phyloP scores from a whole-genome alignment of 257 asterid species.

The Gynochthodes officinalis region DNA sequence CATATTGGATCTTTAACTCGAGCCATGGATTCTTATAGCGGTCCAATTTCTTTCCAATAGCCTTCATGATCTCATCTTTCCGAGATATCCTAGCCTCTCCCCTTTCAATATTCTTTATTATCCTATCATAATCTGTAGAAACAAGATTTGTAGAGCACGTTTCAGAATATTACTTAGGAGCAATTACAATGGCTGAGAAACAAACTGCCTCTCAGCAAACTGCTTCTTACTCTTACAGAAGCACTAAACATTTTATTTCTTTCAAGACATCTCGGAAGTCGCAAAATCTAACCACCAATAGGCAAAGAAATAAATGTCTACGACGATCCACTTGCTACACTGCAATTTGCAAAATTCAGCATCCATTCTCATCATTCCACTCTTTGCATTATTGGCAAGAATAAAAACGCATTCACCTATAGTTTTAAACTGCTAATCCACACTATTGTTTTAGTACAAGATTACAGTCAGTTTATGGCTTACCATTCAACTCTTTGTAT shows the following conservation, averaged over 20 bases:
- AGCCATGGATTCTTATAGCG: constrained; percentile 98
- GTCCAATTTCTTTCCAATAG: constrained; percentile 90
- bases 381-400: neutral
- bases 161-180: neutral
- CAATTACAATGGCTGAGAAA: neutral
- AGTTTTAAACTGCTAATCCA: neutral
- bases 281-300: neutral
- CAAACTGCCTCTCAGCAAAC: no score
- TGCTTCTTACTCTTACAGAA: neutral
- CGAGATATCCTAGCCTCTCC: constrained; percentile 98
- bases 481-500: constrained; percentile 91
- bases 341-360: neutral
- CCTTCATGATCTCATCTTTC: constrained; percentile 97
- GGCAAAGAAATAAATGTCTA: neutral
- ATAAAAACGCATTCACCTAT: neutral
- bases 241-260: neutral
- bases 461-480: constrained; percentile 7
- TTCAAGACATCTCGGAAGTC: neutral
- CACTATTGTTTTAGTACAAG: neutral
- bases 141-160: constrained; percentile 1
- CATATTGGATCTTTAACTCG: constrained; percentile 92
- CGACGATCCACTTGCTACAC: neutral
- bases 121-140: constrained; percentile 86
- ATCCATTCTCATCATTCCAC: neutral
- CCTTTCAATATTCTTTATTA: constrained; percentile 89